Evolutionary conservation across 148 eudicot genomes (phyloP).

Genomic region (Arctostaphylos glauca): DNA sequence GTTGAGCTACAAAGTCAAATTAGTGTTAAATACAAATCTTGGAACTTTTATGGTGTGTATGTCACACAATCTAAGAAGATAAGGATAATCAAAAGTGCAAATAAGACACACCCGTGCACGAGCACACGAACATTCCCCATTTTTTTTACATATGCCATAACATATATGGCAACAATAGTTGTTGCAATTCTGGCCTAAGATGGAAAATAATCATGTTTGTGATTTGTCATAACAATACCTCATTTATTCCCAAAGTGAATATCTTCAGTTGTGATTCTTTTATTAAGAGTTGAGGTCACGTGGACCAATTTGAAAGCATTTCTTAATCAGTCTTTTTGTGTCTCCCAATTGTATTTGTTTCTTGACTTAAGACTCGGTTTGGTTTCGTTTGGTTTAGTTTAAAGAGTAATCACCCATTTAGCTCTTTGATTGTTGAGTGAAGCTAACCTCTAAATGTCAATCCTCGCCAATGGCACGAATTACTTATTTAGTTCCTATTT

Average conservation of each 20-base stretch:
- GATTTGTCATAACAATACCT: not conserved
- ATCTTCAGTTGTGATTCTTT: not conserved
- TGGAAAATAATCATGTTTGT: not conserved
- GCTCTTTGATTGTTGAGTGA: no score
- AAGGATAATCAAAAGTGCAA: not conserved
- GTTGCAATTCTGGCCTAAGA: not conserved
- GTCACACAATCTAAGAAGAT: not conserved
- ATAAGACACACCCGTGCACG: no score
- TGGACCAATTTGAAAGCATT: not conserved
- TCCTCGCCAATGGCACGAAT: no score
- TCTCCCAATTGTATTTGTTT: not conserved
- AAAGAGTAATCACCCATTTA: no score
- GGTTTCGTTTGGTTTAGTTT: no score
- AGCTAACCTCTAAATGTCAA: no score
- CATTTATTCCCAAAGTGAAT: not conserved
- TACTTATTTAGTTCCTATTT: no score
- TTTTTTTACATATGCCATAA: no score
- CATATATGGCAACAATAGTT: no score
- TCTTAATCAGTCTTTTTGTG: not conserved
- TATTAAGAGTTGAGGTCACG: not conserved
- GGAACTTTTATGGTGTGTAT: not conserved
- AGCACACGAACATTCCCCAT: no score
- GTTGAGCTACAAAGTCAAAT: not conserved
- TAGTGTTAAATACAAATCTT: not conserved
- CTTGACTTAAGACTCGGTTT: no score